Base-by-base conservation (phyloP, 129 eudicot species). In the Escallonia rubra region DNA sequence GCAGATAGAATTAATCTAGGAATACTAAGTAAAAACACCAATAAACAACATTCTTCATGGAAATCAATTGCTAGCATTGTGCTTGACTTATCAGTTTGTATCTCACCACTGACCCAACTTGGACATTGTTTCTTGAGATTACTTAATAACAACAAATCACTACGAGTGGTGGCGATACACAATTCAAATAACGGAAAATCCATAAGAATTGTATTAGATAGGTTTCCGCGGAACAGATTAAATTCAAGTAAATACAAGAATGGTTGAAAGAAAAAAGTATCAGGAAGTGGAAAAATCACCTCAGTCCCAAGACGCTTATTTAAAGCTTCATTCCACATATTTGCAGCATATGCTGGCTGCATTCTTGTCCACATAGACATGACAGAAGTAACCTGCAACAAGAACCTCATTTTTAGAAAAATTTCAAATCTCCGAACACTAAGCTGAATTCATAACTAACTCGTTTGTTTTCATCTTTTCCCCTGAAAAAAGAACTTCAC, bases 281-380 rank as follows among this genome's bases (percentile, higher is more conserved):
- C 60, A 45, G 3, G 48, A 74, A 66, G 39, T 61, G 54, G 47
- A 16, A 55, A 7, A 71, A 43, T 82, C 70, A 94, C 99, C 97
- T 94, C 84, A 40, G 99, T 94, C 63, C 97, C 99, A 68, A 94
- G 99, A 67, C 99, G 84, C 92, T 80, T 94, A 76, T 94, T 94
- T 23, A 94, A 82, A 72, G 99, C 99, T 77, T 94, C 99, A 58
- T 94, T 94, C 99, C 99, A 94, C 99, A 94, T 94, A 74, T 94
- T 94, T 72, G 99, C 99, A 68, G 99, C 99, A 81, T 89, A 90
- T 38, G 93, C 86, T 78, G 99, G 99, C 92, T 93, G 99, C 88
- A 94, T 80, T 85, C 97, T 94, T 5, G 97, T 83, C 99, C 99
- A 93, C 99, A 93, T 93, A 76, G 99, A 93, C 99, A 93, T 93